Evolutionary conservation across 1,284 basidiomycete species (phyloP).

Genomic region (Moesziomyces globuligerus): DNA sequence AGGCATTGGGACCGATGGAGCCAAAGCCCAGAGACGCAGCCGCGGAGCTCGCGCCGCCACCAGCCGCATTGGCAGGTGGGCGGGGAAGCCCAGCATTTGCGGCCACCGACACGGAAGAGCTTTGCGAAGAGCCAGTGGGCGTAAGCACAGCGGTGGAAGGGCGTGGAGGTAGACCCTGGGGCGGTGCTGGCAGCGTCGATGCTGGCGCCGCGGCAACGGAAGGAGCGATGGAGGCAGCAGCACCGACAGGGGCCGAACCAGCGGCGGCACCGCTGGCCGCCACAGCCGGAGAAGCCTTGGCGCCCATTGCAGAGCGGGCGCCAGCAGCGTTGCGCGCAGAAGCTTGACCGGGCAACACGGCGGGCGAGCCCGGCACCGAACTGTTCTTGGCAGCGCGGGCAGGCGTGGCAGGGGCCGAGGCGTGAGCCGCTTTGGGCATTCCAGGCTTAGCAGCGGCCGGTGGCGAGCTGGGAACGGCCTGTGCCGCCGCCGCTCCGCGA

Average conservation of each 20-base stretch:
- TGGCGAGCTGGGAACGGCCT: slow-evolving; percentile 21
- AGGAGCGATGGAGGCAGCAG: slow-evolving; percentile 5
- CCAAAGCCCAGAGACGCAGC: slow-evolving; percentile 40
- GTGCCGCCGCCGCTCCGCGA: slow-evolving; percentile 11
- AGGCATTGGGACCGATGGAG: slow-evolving; percentile 30
- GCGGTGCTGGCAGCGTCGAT: slow-evolving; percentile 52
- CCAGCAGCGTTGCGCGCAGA: slow-evolving; percentile 9
- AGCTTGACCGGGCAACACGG: slow-evolving; percentile 13
- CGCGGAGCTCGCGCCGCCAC: slow-evolving; percentile 4
- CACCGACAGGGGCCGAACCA: slow-evolving; percentile 5
- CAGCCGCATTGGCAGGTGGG: slow-evolving; percentile 38
- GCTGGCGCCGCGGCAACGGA: slow-evolving; percentile 8
- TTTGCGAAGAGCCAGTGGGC: slow-evolving; percentile 31
- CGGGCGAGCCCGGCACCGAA: slow-evolving; percentile 35
- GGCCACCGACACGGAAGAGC: slow-evolving; percentile 39
- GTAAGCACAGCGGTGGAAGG: slow-evolving; percentile 48
- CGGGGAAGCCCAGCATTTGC: slow-evolving; percentile 50
- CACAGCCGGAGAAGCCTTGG: slow-evolving; percentile 11
- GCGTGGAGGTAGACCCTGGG: slow-evolving; percentile 56
- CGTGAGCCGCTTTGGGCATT: slow-evolving; percentile 13
- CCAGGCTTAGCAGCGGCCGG: slow-evolving; percentile 19
- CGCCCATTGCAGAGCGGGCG: slow-evolving; percentile 6
- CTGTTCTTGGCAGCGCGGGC: slow-evolving; percentile 28
- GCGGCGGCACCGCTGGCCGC: slow-evolving; percentile 3
- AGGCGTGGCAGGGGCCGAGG: slow-evolving; percentile 22